These are phyloP conservation scores for Breynia disticha DNA, from an alignment of 441 rosid genomes.

Conservation along the genomic window DNA sequence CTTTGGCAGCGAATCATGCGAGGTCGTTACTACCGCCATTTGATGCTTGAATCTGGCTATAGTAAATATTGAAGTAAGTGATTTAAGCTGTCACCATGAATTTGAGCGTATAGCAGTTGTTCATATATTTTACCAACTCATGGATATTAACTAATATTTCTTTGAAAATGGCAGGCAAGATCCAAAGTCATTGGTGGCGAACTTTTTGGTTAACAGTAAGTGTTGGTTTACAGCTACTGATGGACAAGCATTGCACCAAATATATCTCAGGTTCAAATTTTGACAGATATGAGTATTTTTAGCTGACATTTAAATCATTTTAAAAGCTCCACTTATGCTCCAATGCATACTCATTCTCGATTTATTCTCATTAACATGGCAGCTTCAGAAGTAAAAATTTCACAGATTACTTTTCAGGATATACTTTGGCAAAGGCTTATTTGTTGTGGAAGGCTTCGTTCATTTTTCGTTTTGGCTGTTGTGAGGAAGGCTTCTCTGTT, in stretches of 20 bases:
- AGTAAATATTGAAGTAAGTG: slow-evolving; percentile 19
- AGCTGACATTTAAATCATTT: not conserved
- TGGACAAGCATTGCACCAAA: not conserved
- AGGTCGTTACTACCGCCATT: slow-evolving; percentile 86
- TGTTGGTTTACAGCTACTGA: slow-evolving; percentile 3
- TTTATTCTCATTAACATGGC: not conserved
- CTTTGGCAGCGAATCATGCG: slow-evolving; percentile 73
- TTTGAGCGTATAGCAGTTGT: not conserved
- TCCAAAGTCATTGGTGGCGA: not conserved
- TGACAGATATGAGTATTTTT: not conserved
- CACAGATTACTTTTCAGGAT: slow-evolving; percentile 15
- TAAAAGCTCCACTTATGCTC: not conserved
- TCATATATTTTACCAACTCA: not conserved
- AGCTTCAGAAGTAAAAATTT: slow-evolving; percentile 3
- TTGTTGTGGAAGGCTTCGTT: slow-evolving; percentile 1
- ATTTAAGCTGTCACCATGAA: not conserved
- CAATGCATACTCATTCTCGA: too few species aligned
- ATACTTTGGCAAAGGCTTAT: slow-evolving; percentile 7
- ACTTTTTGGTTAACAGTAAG: slow-evolving; percentile 4
- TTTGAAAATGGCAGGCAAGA: not conserved
- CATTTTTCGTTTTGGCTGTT: too few species aligned
- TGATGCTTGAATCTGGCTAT: slow-evolving; percentile 70
- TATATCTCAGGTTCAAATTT: not conserved
- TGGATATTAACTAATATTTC: not conserved
- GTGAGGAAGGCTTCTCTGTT: too few species aligned